Percentiles rank a stretch among this genome's conserved stretches.
Conservation (phyloP, 2,329 filamentous ascomycete species). For the Botrytis fabae region DNA sequence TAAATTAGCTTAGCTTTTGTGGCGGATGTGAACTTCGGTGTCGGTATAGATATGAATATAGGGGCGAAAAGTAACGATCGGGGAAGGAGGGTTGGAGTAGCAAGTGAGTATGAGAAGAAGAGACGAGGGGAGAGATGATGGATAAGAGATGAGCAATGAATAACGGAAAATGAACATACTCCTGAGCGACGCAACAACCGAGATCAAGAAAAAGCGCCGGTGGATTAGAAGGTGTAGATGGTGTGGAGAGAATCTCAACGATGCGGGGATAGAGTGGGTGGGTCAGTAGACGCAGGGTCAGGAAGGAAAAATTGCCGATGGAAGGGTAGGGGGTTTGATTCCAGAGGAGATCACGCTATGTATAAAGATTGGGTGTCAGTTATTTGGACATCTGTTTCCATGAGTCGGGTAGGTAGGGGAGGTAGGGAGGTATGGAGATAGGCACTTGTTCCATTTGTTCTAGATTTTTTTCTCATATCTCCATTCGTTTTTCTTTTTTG, state of each 20-base stretch:
- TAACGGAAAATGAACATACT: constrained; percentile 26
- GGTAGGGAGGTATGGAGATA: neutral
- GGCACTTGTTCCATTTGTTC: neutral
- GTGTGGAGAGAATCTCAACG: constrained; percentile 14
- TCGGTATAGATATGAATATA: neutral
- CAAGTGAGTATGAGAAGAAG: neutral
- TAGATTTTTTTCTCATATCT: neutral
- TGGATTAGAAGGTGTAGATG: neutral
- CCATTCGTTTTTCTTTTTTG: neutral
- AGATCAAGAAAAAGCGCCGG: constrained; percentile 41
- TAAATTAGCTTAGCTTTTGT: neutral
- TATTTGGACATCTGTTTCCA: neutral
- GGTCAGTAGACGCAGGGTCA: constrained; percentile 20
- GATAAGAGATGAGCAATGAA: neutral
- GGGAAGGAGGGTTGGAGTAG: neutral
- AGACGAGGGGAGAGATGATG: neutral
- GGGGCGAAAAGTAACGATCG: neutral
- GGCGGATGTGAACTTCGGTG: too few relatives aligned
- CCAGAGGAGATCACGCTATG: constrained; percentile 32
- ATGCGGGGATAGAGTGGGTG: constrained; percentile 25
- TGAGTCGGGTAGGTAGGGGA: neutral
- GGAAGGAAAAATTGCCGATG: constrained; percentile 31
- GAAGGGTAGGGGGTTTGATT: constrained; percentile 33
- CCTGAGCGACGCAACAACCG: constrained; percentile 45
- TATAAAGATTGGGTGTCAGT: neutral